Percentiles rank a stretch among this genome's conserved stretches.
Evolutionary conservation across 768 basidiomycete genomes (phyloP).

Genomic region (Ramaria rubella): DNA sequence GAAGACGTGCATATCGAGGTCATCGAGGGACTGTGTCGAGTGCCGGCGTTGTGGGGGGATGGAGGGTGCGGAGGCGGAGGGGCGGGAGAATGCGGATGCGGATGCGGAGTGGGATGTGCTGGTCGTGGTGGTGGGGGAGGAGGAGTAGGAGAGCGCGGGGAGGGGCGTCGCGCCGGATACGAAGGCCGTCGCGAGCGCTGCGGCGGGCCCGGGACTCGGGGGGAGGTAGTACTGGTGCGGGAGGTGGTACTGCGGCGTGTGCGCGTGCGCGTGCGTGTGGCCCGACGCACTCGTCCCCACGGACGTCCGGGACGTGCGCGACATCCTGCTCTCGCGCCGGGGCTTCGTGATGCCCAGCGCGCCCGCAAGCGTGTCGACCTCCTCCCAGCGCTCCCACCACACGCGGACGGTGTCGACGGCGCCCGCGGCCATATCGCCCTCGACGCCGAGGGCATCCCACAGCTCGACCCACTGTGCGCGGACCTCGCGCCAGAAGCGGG

Average conservation of each 20-base stretch:
- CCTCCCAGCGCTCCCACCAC: constrained; percentile 64
- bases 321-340: constrained; percentile 1
- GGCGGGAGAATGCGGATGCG: neutral
- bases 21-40: too few species aligned
- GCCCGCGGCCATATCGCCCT: constrained; percentile 51
- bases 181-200: constrained; percentile 1
- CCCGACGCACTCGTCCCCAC: neutral
- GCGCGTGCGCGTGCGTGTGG: too few species aligned
- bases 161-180: neutral
- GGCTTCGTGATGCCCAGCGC: constrained; percentile 26
- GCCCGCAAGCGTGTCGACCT: constrained; percentile 48
- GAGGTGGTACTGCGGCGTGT: too few species aligned
- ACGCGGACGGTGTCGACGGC: constrained; percentile 63
- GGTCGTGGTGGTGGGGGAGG: neutral
- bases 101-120: neutral
- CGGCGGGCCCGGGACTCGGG: neutral
- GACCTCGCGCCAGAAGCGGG: constrained; percentile 52
- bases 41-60: too few species aligned
- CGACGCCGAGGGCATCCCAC: constrained; percentile 77
- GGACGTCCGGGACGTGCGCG: neutral
- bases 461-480: constrained; percentile 66
- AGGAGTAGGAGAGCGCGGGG: neutral
- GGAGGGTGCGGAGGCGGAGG: too few species aligned
- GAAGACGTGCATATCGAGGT: too few species aligned
- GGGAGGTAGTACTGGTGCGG: too few species aligned